Percentiles rank a stretch among this genome's conserved stretches.
These are phyloP conservation scores for Pseudocercospora eumusae DNA, from an alignment of 2,329 filamentous ascomycete genomes.

Conservation along the genomic window DNA sequence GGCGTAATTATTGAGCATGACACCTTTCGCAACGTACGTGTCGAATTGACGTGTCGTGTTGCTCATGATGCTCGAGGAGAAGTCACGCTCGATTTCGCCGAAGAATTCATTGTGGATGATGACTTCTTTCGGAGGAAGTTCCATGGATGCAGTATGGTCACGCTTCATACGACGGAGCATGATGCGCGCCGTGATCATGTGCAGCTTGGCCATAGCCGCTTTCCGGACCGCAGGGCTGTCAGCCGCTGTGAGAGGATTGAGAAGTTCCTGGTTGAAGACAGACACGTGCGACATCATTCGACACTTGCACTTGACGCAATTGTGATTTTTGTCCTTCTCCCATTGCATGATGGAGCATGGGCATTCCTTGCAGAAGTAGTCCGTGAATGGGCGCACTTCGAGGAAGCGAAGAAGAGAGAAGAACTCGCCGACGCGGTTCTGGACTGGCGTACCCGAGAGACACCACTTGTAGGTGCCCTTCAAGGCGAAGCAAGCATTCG, in stretches of 20 bases:
- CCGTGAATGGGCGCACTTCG: constrained; percentile 82
- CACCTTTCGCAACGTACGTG: constrained; percentile 90
- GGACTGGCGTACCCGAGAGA: constrained; percentile 88
- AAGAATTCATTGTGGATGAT: constrained; percentile 94
- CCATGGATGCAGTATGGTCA: constrained; percentile 92
- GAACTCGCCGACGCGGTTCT: constrained; percentile 54
- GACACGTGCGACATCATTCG: constrained; percentile 69
- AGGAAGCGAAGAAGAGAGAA: constrained; percentile 75
- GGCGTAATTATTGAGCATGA: constrained; percentile 93
- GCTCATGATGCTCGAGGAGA: constrained; percentile 93
- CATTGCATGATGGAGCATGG: constrained; percentile 80
- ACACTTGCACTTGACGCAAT: constrained; percentile 70
- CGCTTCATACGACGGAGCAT: constrained; percentile 95
- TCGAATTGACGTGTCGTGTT: constrained; percentile 87
- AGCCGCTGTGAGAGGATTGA: constrained; percentile 68
- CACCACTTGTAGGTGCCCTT: constrained; percentile 92
- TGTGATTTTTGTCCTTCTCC: constrained; percentile 70
- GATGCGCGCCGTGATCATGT: constrained; percentile 84
- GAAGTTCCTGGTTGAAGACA: constrained; percentile 90
- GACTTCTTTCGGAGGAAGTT: constrained; percentile 91
- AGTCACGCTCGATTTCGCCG: constrained; percentile 92
- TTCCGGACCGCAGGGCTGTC: constrained; percentile 58
- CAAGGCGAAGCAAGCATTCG: constrained; percentile 91
- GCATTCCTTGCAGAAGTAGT: constrained; percentile 91
- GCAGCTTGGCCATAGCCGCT: constrained; percentile 76